Evolutionary conservation across 1,284 basidiomycete genomes (phyloP), one percentile per base, ranked within the genome.

Genomic region (Puccinia brachypodii): DNA sequence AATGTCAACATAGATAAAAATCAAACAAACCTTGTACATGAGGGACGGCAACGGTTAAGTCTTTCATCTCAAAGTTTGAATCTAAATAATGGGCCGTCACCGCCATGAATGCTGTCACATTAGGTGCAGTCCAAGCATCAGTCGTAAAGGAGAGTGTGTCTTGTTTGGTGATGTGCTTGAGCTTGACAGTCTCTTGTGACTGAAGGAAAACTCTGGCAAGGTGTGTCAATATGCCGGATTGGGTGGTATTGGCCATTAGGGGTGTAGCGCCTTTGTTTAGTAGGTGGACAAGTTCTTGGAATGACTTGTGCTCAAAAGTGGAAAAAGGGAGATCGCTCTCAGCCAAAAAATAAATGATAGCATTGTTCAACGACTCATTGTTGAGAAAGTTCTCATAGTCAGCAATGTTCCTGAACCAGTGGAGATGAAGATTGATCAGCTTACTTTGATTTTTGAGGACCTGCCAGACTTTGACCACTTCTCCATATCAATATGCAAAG

Each of bases 61-160:
- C 72, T 47, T 7, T 74, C 33, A 74, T 28, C 3, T 58, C 2
- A 58, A 74, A 58, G 3, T 58, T 56, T 74, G 8, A 16, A 31
- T 47, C 53, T 33, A 74, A 31, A 38, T 31, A 74, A 38, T 74
- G 72, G 28, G 72, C 47, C 7, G 72, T 74, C 25, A 74, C 53
- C 8, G 11, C 40, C 72, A 74, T 74, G 72, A 50, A 74, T 11
- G 72, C 72, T 14, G 25, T 25, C 11, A 14, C 13, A 36, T 74
- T 56, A 6, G 72, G 47, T 38, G 47, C 25, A 31, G 72, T 71
- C 31, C 62, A 64, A 22, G 62, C 31, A 16, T 64, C 36, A 3
- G n/a, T 22, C 19, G 62, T 64, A n/a, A 64, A 40, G 36, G n/a
- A 36, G 31, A 64, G 31, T 9, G 4, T 22, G 1, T 36, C 6